Percentiles rank a stretch among this genome's conserved stretches.
Evolutionary conservation across 129 eudicot genomes (phyloP).

Genomic region (Centrapalus pauciflorus): DNA sequence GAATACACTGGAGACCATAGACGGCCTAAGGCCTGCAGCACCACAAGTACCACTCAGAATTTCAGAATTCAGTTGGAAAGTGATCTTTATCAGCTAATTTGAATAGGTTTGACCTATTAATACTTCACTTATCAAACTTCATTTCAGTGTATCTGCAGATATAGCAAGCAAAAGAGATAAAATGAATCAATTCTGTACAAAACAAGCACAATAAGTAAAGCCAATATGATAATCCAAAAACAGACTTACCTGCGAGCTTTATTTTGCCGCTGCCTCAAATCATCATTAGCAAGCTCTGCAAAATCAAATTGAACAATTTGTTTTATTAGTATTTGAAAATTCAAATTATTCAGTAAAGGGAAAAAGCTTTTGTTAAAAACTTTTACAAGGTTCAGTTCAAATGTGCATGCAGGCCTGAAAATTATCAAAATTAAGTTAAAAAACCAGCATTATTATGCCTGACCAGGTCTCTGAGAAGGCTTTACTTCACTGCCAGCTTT

Average conservation of each 20-base stretch:
- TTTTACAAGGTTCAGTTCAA: background rate
- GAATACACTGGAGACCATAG: conserved; percentile 45
- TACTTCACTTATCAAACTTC: conserved; percentile 86
- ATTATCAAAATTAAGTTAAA: background rate
- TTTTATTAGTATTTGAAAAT: too few relatives aligned
- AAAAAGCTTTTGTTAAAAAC: background rate
- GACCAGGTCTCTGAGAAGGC: conserved; percentile 78
- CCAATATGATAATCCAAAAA: background rate
- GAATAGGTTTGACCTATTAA: conserved; percentile 27
- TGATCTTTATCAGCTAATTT: conserved; percentile 38
- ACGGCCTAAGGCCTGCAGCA: conserved; percentile 71
- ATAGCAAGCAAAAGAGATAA: background rate
- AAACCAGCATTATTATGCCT: conserved; percentile 8
- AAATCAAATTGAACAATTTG: background rate
- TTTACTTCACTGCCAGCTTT: conserved; percentile 48
- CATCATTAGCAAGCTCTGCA: conserved; percentile 65
- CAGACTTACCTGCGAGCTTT: conserved; percentile 74
- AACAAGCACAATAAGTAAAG: background rate
- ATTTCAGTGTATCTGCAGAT: conserved; percentile 89
- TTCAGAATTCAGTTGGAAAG: conserved; percentile 32
- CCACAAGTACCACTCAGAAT: conserved; percentile 47
- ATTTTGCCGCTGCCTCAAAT: conserved; percentile 66
- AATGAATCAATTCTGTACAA: background rate
- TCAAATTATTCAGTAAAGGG: background rate
- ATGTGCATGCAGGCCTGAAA: background rate